phyloP scores from a whole-genome alignment of 768 basidiomycete species.

The Gymnopilus dilepis region DNA sequence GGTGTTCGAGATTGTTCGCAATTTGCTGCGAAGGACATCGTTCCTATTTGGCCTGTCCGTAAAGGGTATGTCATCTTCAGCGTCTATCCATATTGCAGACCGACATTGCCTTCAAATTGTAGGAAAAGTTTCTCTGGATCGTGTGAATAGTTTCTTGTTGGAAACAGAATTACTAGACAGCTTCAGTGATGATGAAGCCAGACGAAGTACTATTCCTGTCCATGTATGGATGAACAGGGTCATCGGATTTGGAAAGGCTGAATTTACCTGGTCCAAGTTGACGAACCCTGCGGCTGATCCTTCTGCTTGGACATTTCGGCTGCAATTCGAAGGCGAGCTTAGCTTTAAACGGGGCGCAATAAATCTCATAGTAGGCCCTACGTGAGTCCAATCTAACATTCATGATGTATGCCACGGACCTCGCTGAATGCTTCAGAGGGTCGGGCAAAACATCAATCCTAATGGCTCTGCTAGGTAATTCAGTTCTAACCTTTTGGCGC shows the following conservation, averaged over 20 bases:
- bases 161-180: conserved; percentile 55
- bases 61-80: conserved; percentile 11
- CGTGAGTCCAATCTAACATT: conserved; percentile 29
- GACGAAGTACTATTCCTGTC: neutral
- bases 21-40: conserved; percentile 48
- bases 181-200: conserved; percentile 23
- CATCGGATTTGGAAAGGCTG: conserved; percentile 57
- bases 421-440: conserved; percentile 28
- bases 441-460: conserved; percentile 69
- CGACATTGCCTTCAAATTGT: conserved; percentile 33
- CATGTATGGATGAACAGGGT: conserved; percentile 4
- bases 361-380: conserved; percentile 66
- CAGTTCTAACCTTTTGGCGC: too few relatives aligned
- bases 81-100: conserved; percentile 22
- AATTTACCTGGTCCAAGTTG: conserved; percentile 58
- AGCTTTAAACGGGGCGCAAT: conserved; percentile 56
- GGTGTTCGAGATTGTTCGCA: conserved; percentile 68
- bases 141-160: conserved; percentile 47
- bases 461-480: conserved; percentile 64
- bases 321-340: conserved; percentile 58
- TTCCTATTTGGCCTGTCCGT: conserved; percentile 20
- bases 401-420: neutral
- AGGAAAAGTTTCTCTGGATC: conserved; percentile 69
- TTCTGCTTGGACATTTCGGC: conserved; percentile 51
- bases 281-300: conserved; percentile 37